Conservation (phyloP, 805 yeast genomes). For the Kluyveromyces starmeri region DNA sequence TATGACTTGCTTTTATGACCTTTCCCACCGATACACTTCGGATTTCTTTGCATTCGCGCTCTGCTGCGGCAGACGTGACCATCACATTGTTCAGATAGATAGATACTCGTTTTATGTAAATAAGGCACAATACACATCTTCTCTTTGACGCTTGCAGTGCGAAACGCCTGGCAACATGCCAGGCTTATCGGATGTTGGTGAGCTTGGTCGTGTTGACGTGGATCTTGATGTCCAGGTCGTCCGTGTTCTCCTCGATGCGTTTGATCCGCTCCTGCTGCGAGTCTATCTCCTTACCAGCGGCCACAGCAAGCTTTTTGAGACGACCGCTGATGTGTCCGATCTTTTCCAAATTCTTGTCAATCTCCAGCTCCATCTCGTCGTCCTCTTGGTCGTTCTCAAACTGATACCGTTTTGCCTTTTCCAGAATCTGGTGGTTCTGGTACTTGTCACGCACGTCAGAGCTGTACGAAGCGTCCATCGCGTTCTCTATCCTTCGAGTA, state of each 20-base stretch:
- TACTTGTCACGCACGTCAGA: slow-evolving; percentile 29
- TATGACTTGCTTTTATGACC: no score
- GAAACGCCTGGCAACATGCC: no score
- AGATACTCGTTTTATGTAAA: no score
- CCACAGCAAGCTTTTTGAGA: slow-evolving; percentile 60
- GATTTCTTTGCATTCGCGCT: no score
- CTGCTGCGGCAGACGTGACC: no score
- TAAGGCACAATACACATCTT: no score
- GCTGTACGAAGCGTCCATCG: slow-evolving; percentile 33
- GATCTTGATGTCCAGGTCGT: slow-evolving; percentile 72
- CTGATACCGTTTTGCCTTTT: slow-evolving; percentile 60
- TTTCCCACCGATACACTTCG: no score
- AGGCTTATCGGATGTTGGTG: slow-evolving; percentile 41
- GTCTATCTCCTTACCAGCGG: slow-evolving; percentile 69
- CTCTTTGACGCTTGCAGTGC: no score
- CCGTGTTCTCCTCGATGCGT: slow-evolving; percentile 76
- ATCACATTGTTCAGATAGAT: no score
- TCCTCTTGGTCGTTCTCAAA: slow-evolving; percentile 90
- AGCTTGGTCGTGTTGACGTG: slow-evolving; percentile 67
- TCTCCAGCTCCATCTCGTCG: slow-evolving; percentile 83
- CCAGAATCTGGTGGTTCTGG: slow-evolving; percentile 30
- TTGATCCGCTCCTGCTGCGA: slow-evolving; percentile 68
- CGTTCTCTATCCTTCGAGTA: slow-evolving; percentile 59
- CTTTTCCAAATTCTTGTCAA: slow-evolving; percentile 74
- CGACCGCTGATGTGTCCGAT: slow-evolving; percentile 60